These are phyloP conservation scores for Fusarium stilboides DNA, from an alignment of 2,329 filamentous ascomycete species.

Conservation along the genomic window DNA sequence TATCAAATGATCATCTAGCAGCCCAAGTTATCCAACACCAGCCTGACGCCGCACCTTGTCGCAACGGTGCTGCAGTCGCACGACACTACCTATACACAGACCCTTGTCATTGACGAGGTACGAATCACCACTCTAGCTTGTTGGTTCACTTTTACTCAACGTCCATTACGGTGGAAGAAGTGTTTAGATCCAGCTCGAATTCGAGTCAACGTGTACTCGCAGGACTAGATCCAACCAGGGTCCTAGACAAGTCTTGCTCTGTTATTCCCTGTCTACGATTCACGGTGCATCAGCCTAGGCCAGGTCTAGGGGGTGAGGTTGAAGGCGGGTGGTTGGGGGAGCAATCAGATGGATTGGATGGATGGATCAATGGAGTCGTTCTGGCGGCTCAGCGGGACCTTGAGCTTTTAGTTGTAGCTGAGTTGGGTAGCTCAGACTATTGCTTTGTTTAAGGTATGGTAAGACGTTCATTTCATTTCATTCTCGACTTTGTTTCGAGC, in stretches of 20 bases:
- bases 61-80: conserved; percentile 48
- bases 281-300: conserved; percentile 35
- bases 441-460: conserved; percentile 16
- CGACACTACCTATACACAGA: conserved; percentile 34
- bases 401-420: conserved; percentile 10
- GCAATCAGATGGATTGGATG: not conserved
- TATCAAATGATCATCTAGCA: conserved; percentile 15
- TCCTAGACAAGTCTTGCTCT: not conserved
- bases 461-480: not conserved
- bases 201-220: conserved; percentile 9
- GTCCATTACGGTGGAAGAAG: not conserved
- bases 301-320: conserved; percentile 9
- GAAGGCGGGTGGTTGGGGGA: conserved; percentile 28
- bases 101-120: conserved; percentile 42
- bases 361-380: conserved; percentile 34
- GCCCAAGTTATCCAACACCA: conserved; percentile 24
- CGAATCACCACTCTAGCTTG: conserved; percentile 38
- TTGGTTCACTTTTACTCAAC: conserved; percentile 5
- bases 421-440: conserved; percentile 20
- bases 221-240: conserved; percentile 8
- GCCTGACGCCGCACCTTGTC: conserved; percentile 38
- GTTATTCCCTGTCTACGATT: conserved; percentile 36
- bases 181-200: not conserved
- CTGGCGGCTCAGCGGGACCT: conserved; percentile 42
- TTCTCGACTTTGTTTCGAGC: conserved; percentile 21